Conservation (phyloP, 2,329 filamentous ascomycete species). For the Talaromyces sp. region DNA sequence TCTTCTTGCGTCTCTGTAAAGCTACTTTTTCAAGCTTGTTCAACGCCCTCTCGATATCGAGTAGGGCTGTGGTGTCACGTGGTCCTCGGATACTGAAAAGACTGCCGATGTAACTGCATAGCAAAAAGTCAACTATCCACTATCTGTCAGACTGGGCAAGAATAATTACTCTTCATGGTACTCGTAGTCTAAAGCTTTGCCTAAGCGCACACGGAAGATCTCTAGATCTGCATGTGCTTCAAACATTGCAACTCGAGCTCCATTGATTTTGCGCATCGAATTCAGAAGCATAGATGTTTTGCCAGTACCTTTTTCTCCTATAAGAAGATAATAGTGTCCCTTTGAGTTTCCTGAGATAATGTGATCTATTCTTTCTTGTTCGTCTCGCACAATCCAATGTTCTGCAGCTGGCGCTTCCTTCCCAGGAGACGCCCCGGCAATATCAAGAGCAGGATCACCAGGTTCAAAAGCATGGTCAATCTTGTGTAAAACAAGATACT, state of each 20-base stretch:
- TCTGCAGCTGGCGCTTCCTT: constrained; percentile 46
- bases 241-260: constrained; percentile 88
- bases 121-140: constrained; percentile 18
- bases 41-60: constrained; percentile 93
- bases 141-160: background rate
- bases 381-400: constrained; percentile 79
- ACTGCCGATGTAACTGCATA: constrained; percentile 66
- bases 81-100: constrained; percentile 94
- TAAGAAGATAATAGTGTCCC: constrained; percentile 86
- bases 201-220: constrained; percentile 87
- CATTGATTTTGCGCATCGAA: constrained; percentile 88
- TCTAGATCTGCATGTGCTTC: constrained; percentile 94
- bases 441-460: constrained; percentile 81
- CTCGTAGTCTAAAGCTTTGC: constrained; percentile 92
- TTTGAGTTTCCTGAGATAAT: constrained; percentile 70
- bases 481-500: constrained; percentile 83
- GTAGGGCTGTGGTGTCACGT: constrained; percentile 81
- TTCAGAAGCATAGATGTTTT: constrained; percentile 97
- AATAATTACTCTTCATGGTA: constrained; percentile 83
- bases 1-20: constrained; percentile 57
- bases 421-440: constrained; percentile 59
- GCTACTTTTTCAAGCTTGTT: constrained; percentile 98
- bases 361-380: constrained; percentile 76
- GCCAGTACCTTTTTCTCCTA: constrained; percentile 93
- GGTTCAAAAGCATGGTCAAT: constrained; percentile 89